A percentile compares a stretch with the other conserved stretches of the same genome.
Evolutionary conservation across 106 monocot genomes (phyloP).

Genomic region (Amphibolis antarctica): DNA sequence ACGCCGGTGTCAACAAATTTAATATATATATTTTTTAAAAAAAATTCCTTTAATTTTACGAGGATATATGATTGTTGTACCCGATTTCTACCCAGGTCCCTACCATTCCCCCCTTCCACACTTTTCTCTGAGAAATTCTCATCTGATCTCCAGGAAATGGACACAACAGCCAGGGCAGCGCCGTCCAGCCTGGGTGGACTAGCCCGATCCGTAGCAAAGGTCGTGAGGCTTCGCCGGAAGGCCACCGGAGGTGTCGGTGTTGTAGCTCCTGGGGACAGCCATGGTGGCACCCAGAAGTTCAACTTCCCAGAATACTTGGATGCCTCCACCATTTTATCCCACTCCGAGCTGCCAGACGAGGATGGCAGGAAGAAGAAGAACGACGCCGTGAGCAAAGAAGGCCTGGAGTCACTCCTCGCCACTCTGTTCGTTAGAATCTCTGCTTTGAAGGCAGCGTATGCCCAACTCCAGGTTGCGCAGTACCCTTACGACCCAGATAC

Average conservation of each 20-base stretch:
- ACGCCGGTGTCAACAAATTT: too few relatives aligned
- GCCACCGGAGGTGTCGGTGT: not conserved
- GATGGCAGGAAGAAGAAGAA: conserved; percentile 2
- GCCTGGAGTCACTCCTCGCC: conserved; percentile 9
- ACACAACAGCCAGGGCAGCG: not conserved
- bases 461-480: conserved; percentile 22
- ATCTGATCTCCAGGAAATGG: conserved; percentile 2
- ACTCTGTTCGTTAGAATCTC: conserved; percentile 17
- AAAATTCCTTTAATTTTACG: too few relatives aligned
- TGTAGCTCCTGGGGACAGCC: not conserved
- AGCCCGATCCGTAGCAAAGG: not conserved
- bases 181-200: not conserved
- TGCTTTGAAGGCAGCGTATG: conserved; percentile 22
- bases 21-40: too few relatives aligned
- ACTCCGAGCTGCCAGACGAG: not conserved
- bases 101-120: too few relatives aligned
- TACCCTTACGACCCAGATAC: conserved; percentile 16
- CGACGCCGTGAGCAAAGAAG: not conserved
- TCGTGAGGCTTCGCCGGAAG: not conserved
- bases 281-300: not conserved
- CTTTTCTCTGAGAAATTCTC: not conserved
- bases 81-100: too few relatives aligned
- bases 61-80: too few relatives aligned
- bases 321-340: conserved; percentile 1
- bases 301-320: conserved; percentile 8